Base-by-base conservation (phyloP, 2,329 filamentous ascomycete species). In the Rutstroemia sydowiana region DNA sequence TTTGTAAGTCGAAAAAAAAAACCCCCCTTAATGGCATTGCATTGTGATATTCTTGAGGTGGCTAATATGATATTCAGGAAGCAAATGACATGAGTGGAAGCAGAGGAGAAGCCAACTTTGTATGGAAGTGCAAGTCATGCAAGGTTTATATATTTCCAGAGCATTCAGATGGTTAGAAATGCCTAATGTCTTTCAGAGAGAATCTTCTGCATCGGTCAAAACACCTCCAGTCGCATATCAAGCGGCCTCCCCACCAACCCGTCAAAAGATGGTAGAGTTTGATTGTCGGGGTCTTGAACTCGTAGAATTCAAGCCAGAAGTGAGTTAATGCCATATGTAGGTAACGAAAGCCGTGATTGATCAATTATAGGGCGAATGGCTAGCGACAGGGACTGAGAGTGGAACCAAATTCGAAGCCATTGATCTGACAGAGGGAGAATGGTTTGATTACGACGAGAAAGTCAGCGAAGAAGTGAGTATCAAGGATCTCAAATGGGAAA, bases 91-190 rank as follows among this genome's bases (percentile, higher is more conserved):
- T 96, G 69, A 93, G 88, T 58, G 91, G 91, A 32, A 96, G 91
- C 69, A 81, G 89, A 64, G 93, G 93, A 59, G 91, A 97, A 70
- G 93, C 93, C 55, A 97, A 97, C 70, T 98, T 98, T 70, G 93
- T 98, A n/a, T 98, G 93, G 92, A 91, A 84, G 69, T 98, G 93
- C 78, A 95, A 95, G 71, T 92, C 93, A 67, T 98, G 93, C 83
- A 95, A 93, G 81, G 90, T 93, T 60, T 28, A 71, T 67, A 16
- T 28, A n/a, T 14, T n/a, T 23, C 30, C 21, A 13, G 28, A 20
- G 20, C n/a, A n/a, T 28, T 9, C 16, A 23, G 28, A 20, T 41
- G 16, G 16, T 18, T 18, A 34, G 10, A 43, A 13, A 5, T 23
- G 1, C 43, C 32, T 41, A 44, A 55, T 16, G 7, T 47, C 47